A percentile compares a stretch with the other conserved stretches of the same genome.
These are phyloP conservation scores for Lentinula novae-zelandiae DNA, from an alignment of 1,284 basidiomycete genomes.

Conservation along the genomic window DNA sequence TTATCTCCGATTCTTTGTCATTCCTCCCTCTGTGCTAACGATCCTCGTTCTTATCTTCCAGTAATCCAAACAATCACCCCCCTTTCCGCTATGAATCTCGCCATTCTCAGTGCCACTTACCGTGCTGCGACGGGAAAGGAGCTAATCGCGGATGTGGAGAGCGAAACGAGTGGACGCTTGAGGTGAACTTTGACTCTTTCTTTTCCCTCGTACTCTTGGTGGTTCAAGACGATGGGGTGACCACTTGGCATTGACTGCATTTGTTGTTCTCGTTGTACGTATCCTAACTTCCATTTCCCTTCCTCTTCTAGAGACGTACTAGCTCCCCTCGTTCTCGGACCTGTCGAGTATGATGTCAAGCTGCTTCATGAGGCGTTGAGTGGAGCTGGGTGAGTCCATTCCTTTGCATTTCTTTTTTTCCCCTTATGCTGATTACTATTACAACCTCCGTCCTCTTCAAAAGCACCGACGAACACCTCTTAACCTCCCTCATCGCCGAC, in stretches of 20 bases:
- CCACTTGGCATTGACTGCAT: no score
- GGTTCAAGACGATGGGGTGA: no score
- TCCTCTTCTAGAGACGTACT: slow-evolving; percentile 24
- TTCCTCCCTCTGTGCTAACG: not conserved
- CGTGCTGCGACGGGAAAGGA: slow-evolving; percentile 27
- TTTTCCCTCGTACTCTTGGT: not conserved
- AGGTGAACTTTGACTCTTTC: slow-evolving; percentile 22
- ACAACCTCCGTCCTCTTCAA: not conserved
- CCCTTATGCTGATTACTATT: no score
- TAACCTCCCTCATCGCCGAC: slow-evolving; percentile 36
- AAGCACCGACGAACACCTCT: slow-evolving; percentile 33
- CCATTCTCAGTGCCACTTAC: slow-evolving; percentile 32
- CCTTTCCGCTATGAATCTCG: slow-evolving; percentile 31
- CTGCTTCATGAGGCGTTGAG: slow-evolving; percentile 27
- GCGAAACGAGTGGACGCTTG: slow-evolving; percentile 27
- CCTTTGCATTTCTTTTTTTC: no score
- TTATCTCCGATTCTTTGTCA: not conserved
- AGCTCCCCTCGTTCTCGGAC: slow-evolving; percentile 32
- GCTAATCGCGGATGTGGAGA: slow-evolving; percentile 26
- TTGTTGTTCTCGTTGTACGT: no score
- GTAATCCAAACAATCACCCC: slow-evolving; percentile 28
- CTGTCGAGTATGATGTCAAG: slow-evolving; percentile 35
- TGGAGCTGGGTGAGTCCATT: slow-evolving; percentile 27
- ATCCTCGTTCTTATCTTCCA: slow-evolving; percentile 11
- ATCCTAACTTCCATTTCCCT: not conserved